Base-by-base conservation (phyloP, 805 yeast genomes). In the Kazachstania psychrophila region DNA sequence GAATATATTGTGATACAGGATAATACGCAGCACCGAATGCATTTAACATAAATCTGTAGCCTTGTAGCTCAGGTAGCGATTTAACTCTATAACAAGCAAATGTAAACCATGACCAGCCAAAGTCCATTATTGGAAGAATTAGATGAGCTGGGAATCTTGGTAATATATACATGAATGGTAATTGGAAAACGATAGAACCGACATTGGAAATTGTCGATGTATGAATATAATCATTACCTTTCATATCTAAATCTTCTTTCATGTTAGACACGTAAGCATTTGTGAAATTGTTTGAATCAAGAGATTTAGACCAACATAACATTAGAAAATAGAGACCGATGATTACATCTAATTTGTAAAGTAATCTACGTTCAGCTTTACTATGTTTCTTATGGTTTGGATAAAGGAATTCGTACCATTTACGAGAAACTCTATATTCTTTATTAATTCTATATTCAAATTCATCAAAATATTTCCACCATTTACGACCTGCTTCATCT, bases 21-120 rank as follows among this genome's bases (percentile, higher is more conserved):
- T 73, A 68, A 47, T 66, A 72, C n/a, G 79, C 75, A 3, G 83
- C 75, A 54, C 84, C 92, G 52, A 77, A 75, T 0, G 73, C 71
- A 27, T 82, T 88, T 40, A 80, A 66, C 28, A 81, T 66, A 48
- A 81, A 81, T 35, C 92, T 61, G 29, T 77, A 58, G 1, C 72
- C 85, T 53, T 75, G 71, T 26, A 83, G 59, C 33, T 73, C 73
- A 2, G 62, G 58, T 12, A 72, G 70, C 9, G 62, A 65, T 16
- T 67, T 64, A 31, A 68, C 75, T 44, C 65, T 66, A 49, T 68
- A 77, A 31, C 73, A 64, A 10, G 70, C 68, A 29, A 79, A 62
- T 2, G 87, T 79, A 39, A 79, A 68, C 37, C 79, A 60, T 1
- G 84, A 72, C 94, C 92, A 82, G 24, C 73, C 63, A 26, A 79